Base-by-base conservation (phyloP, 352 stramenopile species). In the Pythium rhizo-oryzae region DNA sequence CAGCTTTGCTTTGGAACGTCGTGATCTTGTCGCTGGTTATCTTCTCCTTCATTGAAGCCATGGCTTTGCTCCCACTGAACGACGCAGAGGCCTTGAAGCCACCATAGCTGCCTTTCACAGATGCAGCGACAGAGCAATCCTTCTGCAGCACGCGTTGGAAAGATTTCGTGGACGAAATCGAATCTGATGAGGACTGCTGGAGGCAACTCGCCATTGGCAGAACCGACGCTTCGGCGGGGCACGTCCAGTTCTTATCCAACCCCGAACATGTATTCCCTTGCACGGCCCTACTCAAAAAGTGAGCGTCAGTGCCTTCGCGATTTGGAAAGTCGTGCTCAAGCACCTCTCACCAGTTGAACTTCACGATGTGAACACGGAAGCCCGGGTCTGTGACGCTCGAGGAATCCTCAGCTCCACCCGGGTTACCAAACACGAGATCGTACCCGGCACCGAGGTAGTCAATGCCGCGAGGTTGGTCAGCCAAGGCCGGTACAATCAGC, bases 401-500 rank as follows among this genome's bases (percentile, higher is more conserved):
- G 0, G 71, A 62, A 11, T 71, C 68, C 46, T 75, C 71, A 0
- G 71, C 73, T 6, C 67, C 67, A 16, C 62, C 63, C 0, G 67
- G 67, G 21, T 78, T 78, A 2, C 67, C 71, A 30, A 75, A 75
- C 44, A 78, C 71, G 8, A 78, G 25, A 28, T 78, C 71, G 25
- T 75, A 75, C 18, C 67, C 71, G 13, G 63, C 71, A 21, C 71
- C 71, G 4, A 78, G 57, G 46, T 70, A 72, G 37, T 73, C 67
- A n/a, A 78, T 75, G 18, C 66, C 71, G n/a, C 61, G 62, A 4
- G 71, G 71, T 44, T 69, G 71, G 8, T 61, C 57, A n/a, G 53
- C 59, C 24, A 25, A 1, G 4, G 60, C 35, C 1, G 51, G 37
- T 12, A 18, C 60, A 18, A 41, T 9, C 30, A 60, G 60, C 37